phyloP scores from a whole-genome alignment of 441 rosid genomes.

The Pelargonium cotyledonis region DNA sequence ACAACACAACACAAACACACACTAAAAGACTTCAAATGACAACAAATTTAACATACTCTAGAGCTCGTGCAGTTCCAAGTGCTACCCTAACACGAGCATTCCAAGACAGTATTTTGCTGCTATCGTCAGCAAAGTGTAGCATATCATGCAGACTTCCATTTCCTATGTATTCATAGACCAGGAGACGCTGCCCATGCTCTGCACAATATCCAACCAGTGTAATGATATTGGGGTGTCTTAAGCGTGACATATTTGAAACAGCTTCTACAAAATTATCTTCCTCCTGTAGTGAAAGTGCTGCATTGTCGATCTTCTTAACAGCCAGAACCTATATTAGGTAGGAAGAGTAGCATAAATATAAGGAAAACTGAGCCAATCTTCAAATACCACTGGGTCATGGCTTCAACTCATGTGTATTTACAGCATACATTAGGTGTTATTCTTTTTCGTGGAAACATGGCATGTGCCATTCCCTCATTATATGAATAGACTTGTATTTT shows the following conservation, averaged over 20 bases:
- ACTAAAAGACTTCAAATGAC: not conserved
- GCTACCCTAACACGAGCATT: slow-evolving; percentile 71
- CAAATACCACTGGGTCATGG: no score
- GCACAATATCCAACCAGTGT: slow-evolving; percentile 92
- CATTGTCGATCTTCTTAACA: slow-evolving; percentile 1
- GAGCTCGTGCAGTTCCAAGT: slow-evolving; percentile 89
- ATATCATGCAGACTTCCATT: slow-evolving; percentile 77
- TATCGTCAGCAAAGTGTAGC: slow-evolving; percentile 73
- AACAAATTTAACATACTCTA: slow-evolving; percentile 56
- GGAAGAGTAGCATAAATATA: not conserved
- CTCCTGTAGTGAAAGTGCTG: slow-evolving; percentile 26
- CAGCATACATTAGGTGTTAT: no score
- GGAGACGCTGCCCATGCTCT: slow-evolving; percentile 87
- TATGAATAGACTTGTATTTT: no score
- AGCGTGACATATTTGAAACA: slow-evolving; percentile 62
- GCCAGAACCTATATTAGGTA: slow-evolving; percentile 2
- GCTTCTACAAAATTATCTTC: slow-evolving; percentile 74
- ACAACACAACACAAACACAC: no score
- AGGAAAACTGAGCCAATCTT: not conserved
- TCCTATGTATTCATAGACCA: slow-evolving; percentile 76
- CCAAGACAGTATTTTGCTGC: slow-evolving; percentile 62
- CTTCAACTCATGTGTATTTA: no score
- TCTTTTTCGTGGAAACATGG: no score
- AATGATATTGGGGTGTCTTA: slow-evolving; percentile 76
- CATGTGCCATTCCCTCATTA: no score